A percentile compares a stretch with the other conserved stretches of the same genome.
These are phyloP conservation scores for Amborella trichopoda DNA, from an alignment of 164 flowering plant species.

Conservation along the genomic window DNA sequence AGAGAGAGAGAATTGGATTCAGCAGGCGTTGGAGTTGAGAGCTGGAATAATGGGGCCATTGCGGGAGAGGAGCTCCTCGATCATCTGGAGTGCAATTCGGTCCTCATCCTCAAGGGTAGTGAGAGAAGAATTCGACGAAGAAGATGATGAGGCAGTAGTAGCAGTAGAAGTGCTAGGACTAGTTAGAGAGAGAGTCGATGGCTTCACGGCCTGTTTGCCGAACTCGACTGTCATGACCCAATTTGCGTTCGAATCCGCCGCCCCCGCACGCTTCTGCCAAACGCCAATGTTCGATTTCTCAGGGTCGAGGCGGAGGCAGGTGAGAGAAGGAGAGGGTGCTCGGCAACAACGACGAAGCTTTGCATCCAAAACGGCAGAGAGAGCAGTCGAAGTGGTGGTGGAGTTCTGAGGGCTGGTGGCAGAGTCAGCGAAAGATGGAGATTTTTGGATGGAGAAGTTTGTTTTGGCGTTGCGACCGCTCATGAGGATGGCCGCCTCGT, in stretches of 20 bases:
- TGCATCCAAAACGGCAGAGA: constrained; percentile 35
- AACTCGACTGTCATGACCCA: constrained; percentile 78
- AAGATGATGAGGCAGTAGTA: neutral
- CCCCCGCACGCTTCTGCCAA: constrained; percentile 84
- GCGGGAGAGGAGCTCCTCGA: constrained; percentile 64
- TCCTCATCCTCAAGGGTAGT: constrained; percentile 26
- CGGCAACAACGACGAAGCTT: constrained; percentile 60
- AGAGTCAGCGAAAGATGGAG: constrained; percentile 1
- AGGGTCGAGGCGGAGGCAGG: constrained; percentile 72
- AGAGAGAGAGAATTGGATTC: too few species aligned
- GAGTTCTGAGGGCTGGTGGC: constrained; percentile 1
- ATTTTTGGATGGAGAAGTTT: constrained; percentile 36
- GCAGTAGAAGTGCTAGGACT: neutral
- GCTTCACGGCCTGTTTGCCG: constrained; percentile 15
- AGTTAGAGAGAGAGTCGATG: neutral
- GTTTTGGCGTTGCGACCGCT: constrained; percentile 75
- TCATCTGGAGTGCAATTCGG: constrained; percentile 53
- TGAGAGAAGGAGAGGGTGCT: constrained; percentile 55
- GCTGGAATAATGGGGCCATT: too few species aligned
- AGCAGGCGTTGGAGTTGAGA: too few species aligned
- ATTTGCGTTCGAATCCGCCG: constrained; percentile 32
- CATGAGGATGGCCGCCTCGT: constrained; percentile 64
- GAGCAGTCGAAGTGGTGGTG: constrained; percentile 14
- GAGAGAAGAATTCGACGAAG: neutral
- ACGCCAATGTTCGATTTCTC: constrained; percentile 76